phyloP scores from a whole-genome alignment of 345 rosid species.

The Clausena lansium region DNA sequence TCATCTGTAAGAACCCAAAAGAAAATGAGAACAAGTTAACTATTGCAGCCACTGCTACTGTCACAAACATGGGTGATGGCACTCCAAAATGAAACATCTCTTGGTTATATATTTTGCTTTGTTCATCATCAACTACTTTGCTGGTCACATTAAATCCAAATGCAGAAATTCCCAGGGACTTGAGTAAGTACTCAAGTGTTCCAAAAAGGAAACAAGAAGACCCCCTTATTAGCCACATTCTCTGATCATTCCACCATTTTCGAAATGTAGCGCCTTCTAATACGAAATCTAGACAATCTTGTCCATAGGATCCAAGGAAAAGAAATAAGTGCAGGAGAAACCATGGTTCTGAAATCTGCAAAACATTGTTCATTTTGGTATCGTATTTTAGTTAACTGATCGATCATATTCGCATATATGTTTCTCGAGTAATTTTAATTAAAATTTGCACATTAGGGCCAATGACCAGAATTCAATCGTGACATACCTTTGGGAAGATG shows the following conservation, averaged over 20 bases:
- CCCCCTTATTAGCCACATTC: constrained; percentile 58
- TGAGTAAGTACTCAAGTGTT: constrained; percentile 39
- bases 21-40: constrained; percentile 46
- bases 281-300: constrained; percentile 41
- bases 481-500: constrained; percentile 53
- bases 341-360: constrained; percentile 58
- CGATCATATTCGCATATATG: not conserved
- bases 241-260: constrained; percentile 79
- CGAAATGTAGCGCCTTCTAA: constrained; percentile 40
- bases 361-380: not conserved
- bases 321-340: constrained; percentile 60
- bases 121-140: constrained; percentile 53
- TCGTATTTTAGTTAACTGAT: not conserved
- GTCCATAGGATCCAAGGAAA: constrained; percentile 55
- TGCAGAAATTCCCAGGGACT: constrained; percentile 41
- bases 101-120: constrained; percentile 48
- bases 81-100: constrained; percentile 62
- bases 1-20: constrained; percentile 23
- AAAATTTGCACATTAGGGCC: too few species aligned
- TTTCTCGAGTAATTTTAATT: not conserved
- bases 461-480: not conserved
- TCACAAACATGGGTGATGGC: constrained; percentile 52
- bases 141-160: constrained; percentile 56
- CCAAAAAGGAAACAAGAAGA: constrained; percentile 42
- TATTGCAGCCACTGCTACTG: constrained; percentile 40